phyloP scores from a whole-genome alignment of 73 alveolate genomes.

The Uronychia setigera region DNA sequence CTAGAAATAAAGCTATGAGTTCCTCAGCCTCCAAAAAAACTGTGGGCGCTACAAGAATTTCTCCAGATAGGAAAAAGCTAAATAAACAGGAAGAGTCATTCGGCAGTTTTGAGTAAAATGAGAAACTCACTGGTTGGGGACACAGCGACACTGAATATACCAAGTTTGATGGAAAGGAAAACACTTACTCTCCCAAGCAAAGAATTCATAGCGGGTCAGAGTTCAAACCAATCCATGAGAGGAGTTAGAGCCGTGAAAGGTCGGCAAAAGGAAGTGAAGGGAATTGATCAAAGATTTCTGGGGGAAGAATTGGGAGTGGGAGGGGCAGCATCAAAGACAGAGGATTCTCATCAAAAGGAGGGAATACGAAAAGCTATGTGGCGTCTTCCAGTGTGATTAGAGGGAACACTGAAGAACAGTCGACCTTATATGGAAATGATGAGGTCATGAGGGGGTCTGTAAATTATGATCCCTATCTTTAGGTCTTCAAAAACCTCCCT shows the following conservation, averaged over 20 bases:
- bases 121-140: neutral
- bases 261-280: too few species aligned
- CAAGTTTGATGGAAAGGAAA: neutral
- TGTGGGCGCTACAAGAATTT: neutral
- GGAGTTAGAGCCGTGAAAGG: neutral
- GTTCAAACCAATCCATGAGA: neutral
- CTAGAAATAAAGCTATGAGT: neutral
- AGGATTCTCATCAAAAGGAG: too few species aligned
- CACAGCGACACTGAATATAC: neutral
- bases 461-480: neutral
- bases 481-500: conserved; percentile 13
- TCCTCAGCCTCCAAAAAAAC: too few species aligned
- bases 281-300: too few species aligned
- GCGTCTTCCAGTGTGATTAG: too few species aligned
- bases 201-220: neutral
- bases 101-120: neutral
- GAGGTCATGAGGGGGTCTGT: too few species aligned
- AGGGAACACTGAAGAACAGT: too few species aligned
- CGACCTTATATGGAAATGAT: too few species aligned
- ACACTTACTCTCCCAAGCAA: neutral
- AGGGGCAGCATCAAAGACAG: too few species aligned
- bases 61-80: neutral
- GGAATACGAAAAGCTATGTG: too few species aligned
- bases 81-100: neutral
- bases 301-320: too few species aligned